These are phyloP conservation scores for Xylaria polymorpha DNA, from an alignment of 2,329 filamentous ascomycete species.

Conservation along the genomic window DNA sequence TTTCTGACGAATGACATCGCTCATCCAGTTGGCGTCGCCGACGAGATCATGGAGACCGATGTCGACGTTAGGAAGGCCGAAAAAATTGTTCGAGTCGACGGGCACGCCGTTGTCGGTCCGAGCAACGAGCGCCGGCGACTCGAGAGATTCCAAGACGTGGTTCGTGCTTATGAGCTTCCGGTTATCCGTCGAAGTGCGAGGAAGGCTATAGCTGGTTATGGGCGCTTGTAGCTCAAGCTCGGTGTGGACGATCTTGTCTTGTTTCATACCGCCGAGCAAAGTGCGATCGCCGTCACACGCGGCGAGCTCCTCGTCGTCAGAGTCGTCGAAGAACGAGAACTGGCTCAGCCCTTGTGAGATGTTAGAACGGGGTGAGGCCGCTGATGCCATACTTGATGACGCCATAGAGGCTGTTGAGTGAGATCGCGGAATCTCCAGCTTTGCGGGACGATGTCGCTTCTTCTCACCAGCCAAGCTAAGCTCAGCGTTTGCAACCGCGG, in stretches of 20 bases:
- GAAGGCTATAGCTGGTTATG: conserved; percentile 62
- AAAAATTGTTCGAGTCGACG: conserved; percentile 43
- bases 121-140: conserved; percentile 49
- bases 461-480: conserved; percentile 35
- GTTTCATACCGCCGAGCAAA: conserved; percentile 43
- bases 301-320: conserved; percentile 56
- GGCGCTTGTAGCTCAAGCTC: conserved; percentile 39
- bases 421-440: conserved; percentile 44
- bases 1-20: conserved; percentile 56
- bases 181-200: conserved; percentile 48
- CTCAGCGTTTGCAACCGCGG: conserved; percentile 21
- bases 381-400: conserved; percentile 50
- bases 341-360: conserved; percentile 53
- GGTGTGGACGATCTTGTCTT: conserved; percentile 37
- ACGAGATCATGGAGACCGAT: conserved; percentile 53
- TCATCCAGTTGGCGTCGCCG: conserved; percentile 65
- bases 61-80: conserved; percentile 48
- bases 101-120: conserved; percentile 44
- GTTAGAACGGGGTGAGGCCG: conserved; percentile 54
- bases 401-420: conserved; percentile 47
- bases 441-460: conserved; percentile 30
- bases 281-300: conserved; percentile 52
- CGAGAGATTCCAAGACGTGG: conserved; percentile 38
- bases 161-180: conserved; percentile 43
- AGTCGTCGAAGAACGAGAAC: conserved; percentile 60